phyloP scores from a whole-genome alignment of 148 eudicot genomes.

The Diospyros kaki region DNA sequence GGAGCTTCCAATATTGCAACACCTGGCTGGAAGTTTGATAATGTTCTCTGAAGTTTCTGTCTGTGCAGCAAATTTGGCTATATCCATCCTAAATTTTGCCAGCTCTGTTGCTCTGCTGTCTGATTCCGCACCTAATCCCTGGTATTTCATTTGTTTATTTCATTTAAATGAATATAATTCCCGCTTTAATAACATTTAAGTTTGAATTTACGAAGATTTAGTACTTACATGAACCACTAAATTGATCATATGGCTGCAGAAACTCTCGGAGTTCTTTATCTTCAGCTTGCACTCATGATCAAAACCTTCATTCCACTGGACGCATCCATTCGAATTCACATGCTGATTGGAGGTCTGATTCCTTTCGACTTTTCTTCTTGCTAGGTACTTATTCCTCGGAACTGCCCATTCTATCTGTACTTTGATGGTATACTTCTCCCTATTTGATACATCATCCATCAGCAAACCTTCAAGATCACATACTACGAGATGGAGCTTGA shows the following conservation, averaged over 20 bases:
- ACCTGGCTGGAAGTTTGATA: conserved; percentile 13
- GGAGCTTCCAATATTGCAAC: conserved; percentile 13
- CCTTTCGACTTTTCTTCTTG: conserved; percentile 3
- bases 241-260: conserved; percentile 13
- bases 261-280: conserved; percentile 9
- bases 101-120: conserved; percentile 9
- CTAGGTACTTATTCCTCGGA: conserved; percentile 5
- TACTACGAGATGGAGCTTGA: conserved; percentile 19
- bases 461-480: conserved; percentile 18
- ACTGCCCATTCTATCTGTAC: conserved; percentile 19
- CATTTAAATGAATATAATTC: not conserved
- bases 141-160: not conserved
- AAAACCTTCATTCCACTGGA: conserved; percentile 24
- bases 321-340: conserved; percentile 14
- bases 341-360: conserved; percentile 17
- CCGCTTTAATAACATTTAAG: not conserved
- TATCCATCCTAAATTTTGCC: conserved; percentile 11
- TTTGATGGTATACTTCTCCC: conserved; percentile 7
- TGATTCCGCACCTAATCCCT: conserved; percentile 19
- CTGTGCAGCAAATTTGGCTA: conserved; percentile 13
- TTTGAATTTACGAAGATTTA: not conserved
- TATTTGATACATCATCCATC: conserved; percentile 1
- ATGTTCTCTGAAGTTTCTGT: conserved; percentile 5
- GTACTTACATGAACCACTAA: conserved; percentile 23
- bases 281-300: conserved; percentile 16